Base-by-base conservation (phyloP, 2,329 filamentous ascomycete genomes). In the Orbilia brochopaga region DNA sequence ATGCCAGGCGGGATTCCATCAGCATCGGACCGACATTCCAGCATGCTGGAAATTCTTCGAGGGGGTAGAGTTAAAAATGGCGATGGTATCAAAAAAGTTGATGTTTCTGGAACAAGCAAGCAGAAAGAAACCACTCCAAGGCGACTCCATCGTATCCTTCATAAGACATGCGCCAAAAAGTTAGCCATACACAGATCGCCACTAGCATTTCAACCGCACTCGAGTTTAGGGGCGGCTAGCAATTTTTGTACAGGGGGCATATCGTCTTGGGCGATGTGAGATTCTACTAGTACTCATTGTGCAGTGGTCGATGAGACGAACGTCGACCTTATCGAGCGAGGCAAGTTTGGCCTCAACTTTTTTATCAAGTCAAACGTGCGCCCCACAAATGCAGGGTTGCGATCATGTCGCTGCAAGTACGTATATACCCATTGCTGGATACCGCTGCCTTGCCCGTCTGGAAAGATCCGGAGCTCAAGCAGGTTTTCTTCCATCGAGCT, bases 401-500 rank as follows among this genome's bases (percentile, higher is more conserved):
- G 27, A 32, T 32, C 27, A 4, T 4, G 27, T 32, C 8, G 27
- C 27, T 32, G 8, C 27, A 8, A 32, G 8, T 32, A 32, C 27
- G 8, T 32, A 32, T 8, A 32, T 32, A 32, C 27, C 27, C 27
- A 32, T 32, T 8, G 27, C 19, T 57, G 52, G n/a, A 37, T 8
- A 27, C n/a, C 11, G 44, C 10, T 21, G 54, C 7, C 8, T 7
- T 42, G 37, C 44, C n/a, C 24, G 32, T 50, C 32, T 52, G 35
- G 23, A 30, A 53, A 5, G 42, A 55, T n/a, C 42, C 50, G n/a
- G 27, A 59, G 56, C 27, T 32, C 27, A 56, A 35, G 50, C 42
- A 55, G 55, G 11, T 42, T 42, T 42, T 42, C n/a, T 13, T 42
- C n/a, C 42, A 52, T 67, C 56, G 63, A 61, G 57, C 64, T 69